phyloP scores from a whole-genome alignment of 441 rosid species.

The Corymbia citriodora region DNA sequence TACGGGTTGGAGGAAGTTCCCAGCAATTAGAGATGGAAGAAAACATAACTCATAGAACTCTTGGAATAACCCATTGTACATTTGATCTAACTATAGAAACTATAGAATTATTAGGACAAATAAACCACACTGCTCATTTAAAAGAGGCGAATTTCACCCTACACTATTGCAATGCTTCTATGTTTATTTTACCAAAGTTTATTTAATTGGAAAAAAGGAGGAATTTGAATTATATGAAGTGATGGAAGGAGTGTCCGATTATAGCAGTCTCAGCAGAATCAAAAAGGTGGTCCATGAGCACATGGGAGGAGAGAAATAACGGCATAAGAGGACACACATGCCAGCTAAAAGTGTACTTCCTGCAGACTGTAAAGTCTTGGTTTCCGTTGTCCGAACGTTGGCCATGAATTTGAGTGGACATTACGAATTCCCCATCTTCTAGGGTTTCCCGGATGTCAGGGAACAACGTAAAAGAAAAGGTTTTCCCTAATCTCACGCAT shows the following conservation, averaged over 20 bases:
- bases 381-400: background rate
- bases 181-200: background rate
- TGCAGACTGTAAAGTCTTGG: background rate
- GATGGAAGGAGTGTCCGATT: background rate
- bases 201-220: background rate
- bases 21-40: background rate
- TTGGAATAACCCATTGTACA: background rate
- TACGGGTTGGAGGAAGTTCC: background rate
- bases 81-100: background rate
- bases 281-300: slow-evolving; percentile 20
- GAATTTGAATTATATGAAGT: background rate
- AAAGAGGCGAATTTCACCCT: background rate
- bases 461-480: background rate
- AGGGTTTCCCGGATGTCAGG: slow-evolving; percentile 5
- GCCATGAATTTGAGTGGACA: slow-evolving; percentile 24
- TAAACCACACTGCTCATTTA: background rate
- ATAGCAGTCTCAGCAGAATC: background rate
- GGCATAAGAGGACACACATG: slow-evolving; percentile 25
- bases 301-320: background rate
- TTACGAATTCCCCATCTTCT: slow-evolving; percentile 18
- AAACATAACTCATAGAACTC: background rate
- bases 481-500: background rate
- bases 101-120: background rate
- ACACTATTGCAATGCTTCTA: background rate
- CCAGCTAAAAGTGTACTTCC: slow-evolving; percentile 25